Evolutionary conservation across 2,329 filamentous ascomycete genomes (phyloP).

Genomic region (Sordariomycetes sp.): DNA sequence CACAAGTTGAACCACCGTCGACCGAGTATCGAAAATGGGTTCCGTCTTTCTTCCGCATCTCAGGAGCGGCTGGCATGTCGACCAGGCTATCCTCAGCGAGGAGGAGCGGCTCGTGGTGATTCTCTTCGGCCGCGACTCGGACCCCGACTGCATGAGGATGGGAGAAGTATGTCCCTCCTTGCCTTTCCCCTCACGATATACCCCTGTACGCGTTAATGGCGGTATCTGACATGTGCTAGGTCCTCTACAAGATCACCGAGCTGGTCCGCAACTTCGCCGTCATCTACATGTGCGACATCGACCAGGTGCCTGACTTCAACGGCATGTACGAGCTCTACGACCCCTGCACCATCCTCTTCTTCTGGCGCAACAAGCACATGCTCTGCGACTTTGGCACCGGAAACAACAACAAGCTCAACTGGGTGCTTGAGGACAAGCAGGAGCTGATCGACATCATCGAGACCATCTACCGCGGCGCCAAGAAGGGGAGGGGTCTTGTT

Average conservation of each 20-base stretch:
- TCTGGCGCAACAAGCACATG: slow-evolving; percentile 6
- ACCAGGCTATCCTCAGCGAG: slow-evolving; percentile 86
- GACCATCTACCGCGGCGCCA: slow-evolving; percentile 95
- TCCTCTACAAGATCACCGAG: slow-evolving; percentile 89
- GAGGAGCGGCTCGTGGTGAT: slow-evolving; percentile 91
- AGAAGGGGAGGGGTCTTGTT: slow-evolving; percentile 93
- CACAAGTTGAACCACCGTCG: background rate
- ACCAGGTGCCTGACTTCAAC: slow-evolving; percentile 87
- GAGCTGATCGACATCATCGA: slow-evolving; percentile 98
- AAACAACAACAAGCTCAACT: slow-evolving; percentile 98
- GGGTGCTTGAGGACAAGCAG: slow-evolving; percentile 90
- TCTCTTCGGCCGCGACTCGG: slow-evolving; percentile 80
- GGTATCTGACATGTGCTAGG: slow-evolving; percentile 37
- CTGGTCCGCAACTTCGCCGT: slow-evolving; percentile 87
- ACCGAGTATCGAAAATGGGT: slow-evolving; percentile 37
- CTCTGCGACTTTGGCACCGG: slow-evolving; percentile 77
- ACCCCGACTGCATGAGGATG: slow-evolving; percentile 52
- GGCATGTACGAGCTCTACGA: slow-evolving; percentile 93
- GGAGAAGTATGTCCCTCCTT: slow-evolving; percentile 2
- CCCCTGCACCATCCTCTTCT: slow-evolving; percentile 71
- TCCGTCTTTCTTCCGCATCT: slow-evolving; percentile 90
- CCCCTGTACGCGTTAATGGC: background rate
- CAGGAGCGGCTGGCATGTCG: slow-evolving; percentile 90
- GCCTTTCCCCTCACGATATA: background rate
- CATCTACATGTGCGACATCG: slow-evolving; percentile 89